A percentile compares a stretch with the other conserved stretches of the same genome.
phyloP scores from a whole-genome alignment of 305 asterid genomes.

The Solanum hybrid region DNA sequence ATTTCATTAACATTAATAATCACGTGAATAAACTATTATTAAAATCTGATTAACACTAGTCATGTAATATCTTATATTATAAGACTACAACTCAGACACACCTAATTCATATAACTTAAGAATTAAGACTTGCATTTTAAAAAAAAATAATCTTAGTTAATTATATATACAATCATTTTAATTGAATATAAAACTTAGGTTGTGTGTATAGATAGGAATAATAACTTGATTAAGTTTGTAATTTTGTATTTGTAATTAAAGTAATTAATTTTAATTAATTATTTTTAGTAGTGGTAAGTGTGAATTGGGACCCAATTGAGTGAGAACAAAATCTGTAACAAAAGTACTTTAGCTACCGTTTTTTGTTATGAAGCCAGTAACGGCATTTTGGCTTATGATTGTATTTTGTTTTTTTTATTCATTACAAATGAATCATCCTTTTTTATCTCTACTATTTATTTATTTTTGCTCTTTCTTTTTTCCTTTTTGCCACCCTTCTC shows the following conservation, averaged over 20 bases:
- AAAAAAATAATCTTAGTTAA: no score
- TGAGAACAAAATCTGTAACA: not conserved
- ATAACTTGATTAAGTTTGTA: not conserved
- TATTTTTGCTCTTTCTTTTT: not conserved
- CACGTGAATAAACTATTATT: not conserved
- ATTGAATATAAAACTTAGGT: not conserved
- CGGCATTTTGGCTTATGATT: constrained; percentile 47
- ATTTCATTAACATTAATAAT: not conserved
- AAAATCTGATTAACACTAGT: no score
- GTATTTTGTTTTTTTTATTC: constrained; percentile 25
- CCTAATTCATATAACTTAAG: not conserved
- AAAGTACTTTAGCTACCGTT: constrained; percentile 19
- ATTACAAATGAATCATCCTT: constrained; percentile 11
- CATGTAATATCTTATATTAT: not conserved
- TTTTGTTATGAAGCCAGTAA: constrained; percentile 39
- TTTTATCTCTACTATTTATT: not conserved
- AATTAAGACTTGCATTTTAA: not conserved
- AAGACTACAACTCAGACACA: not conserved
- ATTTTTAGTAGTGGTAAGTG: not conserved
- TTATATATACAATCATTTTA: not conserved
- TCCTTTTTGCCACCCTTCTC: not conserved
- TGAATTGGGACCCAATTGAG: constrained; percentile 16
- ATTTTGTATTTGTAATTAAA: not conserved
- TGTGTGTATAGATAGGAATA: not conserved
- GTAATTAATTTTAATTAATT: not conserved